Conservation (phyloP, 2,329 filamentous ascomycete species). For the Endothia cerciana region DNA sequence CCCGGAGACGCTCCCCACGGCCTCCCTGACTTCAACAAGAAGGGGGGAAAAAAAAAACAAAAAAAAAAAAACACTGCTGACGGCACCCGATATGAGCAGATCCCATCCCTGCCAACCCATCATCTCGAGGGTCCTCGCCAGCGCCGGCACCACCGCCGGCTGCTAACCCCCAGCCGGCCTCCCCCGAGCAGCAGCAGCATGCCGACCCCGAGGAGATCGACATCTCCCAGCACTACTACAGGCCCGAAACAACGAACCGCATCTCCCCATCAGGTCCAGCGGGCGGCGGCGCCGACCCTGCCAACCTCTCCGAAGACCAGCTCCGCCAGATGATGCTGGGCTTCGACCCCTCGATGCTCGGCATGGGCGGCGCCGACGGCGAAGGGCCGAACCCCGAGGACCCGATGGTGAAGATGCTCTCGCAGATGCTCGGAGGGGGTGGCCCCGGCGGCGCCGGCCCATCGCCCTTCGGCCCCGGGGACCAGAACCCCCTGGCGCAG, state of each 20-base stretch:
- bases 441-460: conserved; percentile 38
- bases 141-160: conserved; percentile 39
- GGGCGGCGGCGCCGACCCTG: conserved; percentile 37
- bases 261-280: conserved; percentile 33
- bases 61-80: background rate
- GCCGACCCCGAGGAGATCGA: conserved; percentile 77
- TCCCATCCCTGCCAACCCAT: conserved; percentile 21
- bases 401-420: conserved; percentile 75
- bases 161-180: conserved; percentile 38
- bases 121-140: conserved; percentile 40
- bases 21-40: too few relatives aligned
- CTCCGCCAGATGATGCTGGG: conserved; percentile 68
- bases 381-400: conserved; percentile 48
- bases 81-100: conserved; percentile 12
- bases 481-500: conserved; percentile 40
- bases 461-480: conserved; percentile 33
- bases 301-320: conserved; percentile 57
- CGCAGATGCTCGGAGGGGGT: conserved; percentile 64
- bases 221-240: conserved; percentile 75
- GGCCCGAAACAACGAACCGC: conserved; percentile 52
- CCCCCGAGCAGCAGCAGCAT: conserved; percentile 43
- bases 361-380: conserved; percentile 38
- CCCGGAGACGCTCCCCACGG: background rate
- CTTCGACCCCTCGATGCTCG: conserved; percentile 46
- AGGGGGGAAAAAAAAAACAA: background rate